These are phyloP conservation scores for Camelina sativa DNA, from an alignment of 345 rosid species.

Conservation along the genomic window DNA sequence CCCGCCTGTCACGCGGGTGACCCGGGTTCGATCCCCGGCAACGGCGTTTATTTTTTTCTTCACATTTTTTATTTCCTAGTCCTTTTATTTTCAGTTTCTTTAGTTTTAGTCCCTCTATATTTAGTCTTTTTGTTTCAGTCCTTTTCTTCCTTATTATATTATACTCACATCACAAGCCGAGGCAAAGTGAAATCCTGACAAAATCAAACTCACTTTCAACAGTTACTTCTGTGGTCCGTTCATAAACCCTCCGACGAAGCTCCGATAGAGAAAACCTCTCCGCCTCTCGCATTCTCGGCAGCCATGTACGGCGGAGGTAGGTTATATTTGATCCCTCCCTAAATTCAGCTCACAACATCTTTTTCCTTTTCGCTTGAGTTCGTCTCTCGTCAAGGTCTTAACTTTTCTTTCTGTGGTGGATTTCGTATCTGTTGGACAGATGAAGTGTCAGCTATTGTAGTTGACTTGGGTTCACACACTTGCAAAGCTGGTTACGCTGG, in stretches of 20 bases:
- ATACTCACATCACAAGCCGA: not conserved
- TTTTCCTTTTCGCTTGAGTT: not conserved
- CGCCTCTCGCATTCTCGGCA: slow-evolving; percentile 26
- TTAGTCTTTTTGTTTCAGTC: not conserved
- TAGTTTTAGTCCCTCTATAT: not conserved
- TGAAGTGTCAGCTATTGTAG: slow-evolving; percentile 95
- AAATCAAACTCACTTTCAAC: not conserved
- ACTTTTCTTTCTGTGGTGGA: slow-evolving; percentile 28
- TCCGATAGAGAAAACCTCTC: slow-evolving; percentile 26
- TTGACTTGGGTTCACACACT: slow-evolving; percentile 96
- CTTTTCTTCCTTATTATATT: not conserved
- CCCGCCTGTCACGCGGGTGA: slow-evolving; percentile 96
- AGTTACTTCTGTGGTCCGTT: not conserved
- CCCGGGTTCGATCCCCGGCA: slow-evolving; percentile 98
- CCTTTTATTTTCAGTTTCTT: not conserved
- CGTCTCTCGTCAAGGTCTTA: not conserved
- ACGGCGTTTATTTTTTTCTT: slow-evolving; percentile 50
- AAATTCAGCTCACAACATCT: not conserved
- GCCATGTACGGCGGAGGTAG: slow-evolving; percentile 97
- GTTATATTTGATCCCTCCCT: slow-evolving; percentile 33
- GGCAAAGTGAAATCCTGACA: slow-evolving; percentile 4
- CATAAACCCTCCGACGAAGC: slow-evolving; percentile 25
- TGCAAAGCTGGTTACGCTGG: slow-evolving; percentile 99
- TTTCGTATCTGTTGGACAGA: slow-evolving; percentile 51
- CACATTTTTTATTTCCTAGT: not conserved